These are phyloP conservation scores for Pyrus betulifolia DNA, from an alignment of 306 rosid species.

Conservation along the genomic window DNA sequence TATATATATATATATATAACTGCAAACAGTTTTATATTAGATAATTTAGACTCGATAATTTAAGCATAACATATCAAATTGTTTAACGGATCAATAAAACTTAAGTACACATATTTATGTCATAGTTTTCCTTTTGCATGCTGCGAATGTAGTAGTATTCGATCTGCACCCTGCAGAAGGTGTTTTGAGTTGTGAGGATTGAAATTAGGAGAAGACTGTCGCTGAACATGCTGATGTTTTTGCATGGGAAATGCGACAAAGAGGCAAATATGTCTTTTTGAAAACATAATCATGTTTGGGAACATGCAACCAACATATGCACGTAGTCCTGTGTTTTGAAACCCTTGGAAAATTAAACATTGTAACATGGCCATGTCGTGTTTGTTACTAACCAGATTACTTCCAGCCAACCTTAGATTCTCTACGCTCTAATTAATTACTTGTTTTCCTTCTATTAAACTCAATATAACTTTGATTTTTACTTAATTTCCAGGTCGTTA, in stretches of 20 bases:
- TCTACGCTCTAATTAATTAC: background rate
- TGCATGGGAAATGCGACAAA: conserved; percentile 18
- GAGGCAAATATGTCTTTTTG: conserved; percentile 32
- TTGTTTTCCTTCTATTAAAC: background rate
- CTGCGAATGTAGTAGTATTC: background rate
- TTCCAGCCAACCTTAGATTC: background rate
- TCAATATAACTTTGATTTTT: background rate
- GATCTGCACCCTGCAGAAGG: background rate
- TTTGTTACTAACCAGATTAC: background rate
- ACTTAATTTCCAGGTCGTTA: too few species aligned
- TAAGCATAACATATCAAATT: background rate
- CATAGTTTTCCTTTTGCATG: background rate
- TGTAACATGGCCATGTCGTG: conserved; percentile 41
- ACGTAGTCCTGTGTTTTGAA: conserved; percentile 5
- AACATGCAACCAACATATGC: conserved; percentile 34
- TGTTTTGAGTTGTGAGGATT: background rate
- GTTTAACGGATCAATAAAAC: too few species aligned
- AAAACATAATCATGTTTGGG: conserved; percentile 5
- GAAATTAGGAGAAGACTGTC: background rate
- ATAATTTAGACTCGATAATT: too few species aligned
- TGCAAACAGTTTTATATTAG: too few species aligned
- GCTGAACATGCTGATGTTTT: conserved; percentile 22
- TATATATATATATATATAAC: too few species aligned
- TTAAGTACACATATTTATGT: background rate
- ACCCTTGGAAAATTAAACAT: conserved; percentile 5